Evolutionary conservation across 1,284 basidiomycete species (phyloP).

Genomic region (Boletus sp.): DNA sequence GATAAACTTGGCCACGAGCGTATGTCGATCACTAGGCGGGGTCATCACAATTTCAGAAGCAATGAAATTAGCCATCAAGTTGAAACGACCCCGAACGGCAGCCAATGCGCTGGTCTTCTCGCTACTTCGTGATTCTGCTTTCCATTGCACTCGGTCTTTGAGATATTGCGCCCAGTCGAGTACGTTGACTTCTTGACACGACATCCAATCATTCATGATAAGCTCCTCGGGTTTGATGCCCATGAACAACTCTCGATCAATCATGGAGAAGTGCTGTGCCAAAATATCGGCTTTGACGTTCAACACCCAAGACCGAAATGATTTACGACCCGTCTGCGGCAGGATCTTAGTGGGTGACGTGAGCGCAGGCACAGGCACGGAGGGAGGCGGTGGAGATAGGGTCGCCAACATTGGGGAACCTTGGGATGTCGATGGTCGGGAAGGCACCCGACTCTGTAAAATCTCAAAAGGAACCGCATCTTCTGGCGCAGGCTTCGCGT

Average conservation of each 20-base stretch:
- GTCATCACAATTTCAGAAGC: conserved; percentile 79
- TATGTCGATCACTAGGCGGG: conserved; percentile 64
- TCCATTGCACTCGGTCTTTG: conserved; percentile 73
- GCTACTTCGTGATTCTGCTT: conserved; percentile 58
- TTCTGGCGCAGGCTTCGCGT: conserved; percentile 56
- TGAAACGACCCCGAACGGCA: conserved; percentile 85
- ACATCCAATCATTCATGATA: conserved; percentile 69
- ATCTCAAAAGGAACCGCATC: conserved; percentile 71
- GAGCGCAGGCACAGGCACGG: conserved; percentile 24
- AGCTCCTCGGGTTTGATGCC: conserved; percentile 85
- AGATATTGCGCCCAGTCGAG: conserved; percentile 85
- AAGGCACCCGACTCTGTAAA: conserved; percentile 57
- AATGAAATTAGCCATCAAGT: conserved; percentile 83
- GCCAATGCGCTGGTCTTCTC: conserved; percentile 72
- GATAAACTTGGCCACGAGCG: conserved; percentile 80
- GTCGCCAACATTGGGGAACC: conserved; percentile 30
- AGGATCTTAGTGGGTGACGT: conserved; percentile 38
- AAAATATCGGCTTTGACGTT: conserved; percentile 61
- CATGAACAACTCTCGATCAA: conserved; percentile 86
- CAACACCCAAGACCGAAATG: conserved; percentile 71
- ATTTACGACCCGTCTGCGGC: conserved; percentile 38
- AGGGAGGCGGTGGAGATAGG: not conserved
- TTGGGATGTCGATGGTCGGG: conserved; percentile 42
- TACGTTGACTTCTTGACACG: conserved; percentile 66
- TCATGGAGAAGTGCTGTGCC: conserved; percentile 83